Conservation (phyloP, 1,139 yeast species). For the Yamadazyma dendronema region DNA sequence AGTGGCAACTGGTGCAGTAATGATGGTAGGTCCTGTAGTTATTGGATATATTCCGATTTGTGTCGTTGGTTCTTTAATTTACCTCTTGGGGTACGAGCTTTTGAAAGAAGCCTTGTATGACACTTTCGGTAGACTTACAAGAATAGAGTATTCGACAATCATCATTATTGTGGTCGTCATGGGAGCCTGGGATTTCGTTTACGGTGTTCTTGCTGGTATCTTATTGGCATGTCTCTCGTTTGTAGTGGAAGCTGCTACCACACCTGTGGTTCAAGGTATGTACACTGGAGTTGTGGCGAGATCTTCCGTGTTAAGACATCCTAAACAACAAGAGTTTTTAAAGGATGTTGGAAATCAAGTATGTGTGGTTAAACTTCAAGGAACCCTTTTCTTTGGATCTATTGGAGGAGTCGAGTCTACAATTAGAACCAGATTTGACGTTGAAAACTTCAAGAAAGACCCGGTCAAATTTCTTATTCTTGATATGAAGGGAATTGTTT, state of each 20-base stretch:
- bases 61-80: slow-evolving; percentile 91
- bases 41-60: slow-evolving; percentile 93
- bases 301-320: slow-evolving; percentile 90
- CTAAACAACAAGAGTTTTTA: slow-evolving; percentile 82
- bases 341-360: slow-evolving; percentile 88
- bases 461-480: slow-evolving; percentile 78
- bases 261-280: slow-evolving; percentile 77
- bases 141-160: slow-evolving; percentile 81
- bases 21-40: slow-evolving; percentile 88
- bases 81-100: slow-evolving; percentile 84
- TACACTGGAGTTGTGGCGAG: slow-evolving; percentile 88
- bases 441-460: slow-evolving; percentile 46
- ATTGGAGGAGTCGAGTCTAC: slow-evolving; percentile 85
- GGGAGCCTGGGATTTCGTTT: slow-evolving; percentile 95
- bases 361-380: slow-evolving; percentile 81
- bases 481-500: slow-evolving; percentile 79
- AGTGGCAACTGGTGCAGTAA: slow-evolving; percentile 70
- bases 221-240: slow-evolving; percentile 88
- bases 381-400: slow-evolving; percentile 90
- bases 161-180: slow-evolving; percentile 81
- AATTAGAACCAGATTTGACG: slow-evolving; percentile 66
- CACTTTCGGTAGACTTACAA: slow-evolving; percentile 72
- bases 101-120: slow-evolving; percentile 83
- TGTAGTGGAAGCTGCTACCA: slow-evolving; percentile 85
- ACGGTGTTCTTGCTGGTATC: slow-evolving; percentile 88